Evolutionary conservation across 768 basidiomycete genomes (phyloP), one percentile per base, ranked within the genome.

Genomic region (Agaricus blazei): DNA sequence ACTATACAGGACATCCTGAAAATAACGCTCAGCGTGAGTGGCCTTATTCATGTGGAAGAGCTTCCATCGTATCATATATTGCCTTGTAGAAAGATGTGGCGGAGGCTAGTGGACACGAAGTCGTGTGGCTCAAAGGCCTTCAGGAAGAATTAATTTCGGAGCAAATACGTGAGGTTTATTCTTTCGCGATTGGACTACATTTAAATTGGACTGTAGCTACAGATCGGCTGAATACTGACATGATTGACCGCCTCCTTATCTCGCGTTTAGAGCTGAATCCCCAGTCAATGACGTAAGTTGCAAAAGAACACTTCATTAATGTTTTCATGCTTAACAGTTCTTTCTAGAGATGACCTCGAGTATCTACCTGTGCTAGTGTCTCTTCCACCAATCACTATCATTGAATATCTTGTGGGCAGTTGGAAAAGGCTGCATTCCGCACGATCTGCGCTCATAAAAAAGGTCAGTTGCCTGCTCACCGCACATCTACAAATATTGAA

Each of bases 341-440:
- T 56, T 36, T 37, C 11, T 60, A 92, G 87, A 48, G 84, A 85
- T 64, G 89, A 91, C 60, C 67, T 86, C n/a, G 88, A 90, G 23
- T 88, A 83, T 65, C 72, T 87, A 36, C 74, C 84, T 4, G 84
- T 90, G 15, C 68, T 91, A 1, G 88, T 88, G 2, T 88, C 87
- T 24, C 73, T 98, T 15, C 92, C 93, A 8, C 60, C 81, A 7
- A 70, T 93, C 68, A 93, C 95, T 0, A 78, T 83, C 0, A 93
- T 96, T 57, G 92, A 97, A 64, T 98, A 93, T 66, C 77, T 99
- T 24, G 79, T 92, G 8, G 88, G 88, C 19, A 88, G 89, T 63
- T 99, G 96, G 96, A 93, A 91, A 70, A 81, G 95, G n/a, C 61
- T 89, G 41, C 88, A 89, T 59, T 59, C 70, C 6, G 77, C 77